Percentiles rank a stretch among this genome's conserved stretches.
These are phyloP conservation scores for Salvia rosmarinus DNA, from an alignment of 257 asterid species.

Conservation along the genomic window DNA sequence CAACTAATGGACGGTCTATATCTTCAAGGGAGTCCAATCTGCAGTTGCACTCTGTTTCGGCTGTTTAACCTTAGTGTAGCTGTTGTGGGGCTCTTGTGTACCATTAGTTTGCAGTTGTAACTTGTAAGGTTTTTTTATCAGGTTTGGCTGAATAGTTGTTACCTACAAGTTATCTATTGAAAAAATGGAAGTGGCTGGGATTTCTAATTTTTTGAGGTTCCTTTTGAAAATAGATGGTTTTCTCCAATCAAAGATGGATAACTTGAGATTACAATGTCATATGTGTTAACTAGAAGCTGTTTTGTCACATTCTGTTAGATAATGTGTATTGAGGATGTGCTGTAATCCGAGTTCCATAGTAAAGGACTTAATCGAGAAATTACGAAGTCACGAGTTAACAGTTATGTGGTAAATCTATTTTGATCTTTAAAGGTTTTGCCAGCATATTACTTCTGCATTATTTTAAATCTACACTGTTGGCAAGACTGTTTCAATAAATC, in stretches of 20 bases:
- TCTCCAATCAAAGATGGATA: background rate
- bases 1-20: background rate
- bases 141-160: background rate
- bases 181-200: background rate
- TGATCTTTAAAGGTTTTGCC: background rate
- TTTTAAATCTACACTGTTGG: background rate
- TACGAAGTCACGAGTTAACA: background rate
- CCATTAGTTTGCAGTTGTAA: background rate
- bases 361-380: background rate
- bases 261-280: background rate
- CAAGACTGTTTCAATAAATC: background rate
- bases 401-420: background rate
- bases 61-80: background rate
- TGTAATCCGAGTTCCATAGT: background rate
- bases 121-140: slow-evolving; percentile 9
- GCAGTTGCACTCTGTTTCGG: slow-evolving; percentile 19
- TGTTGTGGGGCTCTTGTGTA: slow-evolving; percentile 15
- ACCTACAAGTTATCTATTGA: background rate
- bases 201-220: background rate
- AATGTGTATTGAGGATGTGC: background rate
- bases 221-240: background rate
- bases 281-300: background rate
- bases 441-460: background rate
- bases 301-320: background rate
- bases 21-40: background rate